Base-by-base conservation (phyloP, 495 filamentous ascomycete species). In the Neurospora sp. region DNA sequence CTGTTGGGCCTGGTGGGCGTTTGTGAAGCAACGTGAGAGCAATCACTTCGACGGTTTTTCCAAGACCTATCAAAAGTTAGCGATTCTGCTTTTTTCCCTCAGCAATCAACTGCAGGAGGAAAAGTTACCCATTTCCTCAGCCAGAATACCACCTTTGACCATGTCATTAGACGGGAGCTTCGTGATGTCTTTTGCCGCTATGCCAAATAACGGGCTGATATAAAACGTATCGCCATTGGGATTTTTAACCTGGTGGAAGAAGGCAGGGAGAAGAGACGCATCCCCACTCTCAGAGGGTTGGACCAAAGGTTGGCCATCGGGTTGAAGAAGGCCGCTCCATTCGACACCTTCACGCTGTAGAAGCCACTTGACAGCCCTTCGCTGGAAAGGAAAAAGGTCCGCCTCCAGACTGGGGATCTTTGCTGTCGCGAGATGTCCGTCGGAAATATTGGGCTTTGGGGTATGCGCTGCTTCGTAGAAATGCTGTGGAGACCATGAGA, bases 21-120 rank as follows among this genome's bases (percentile, higher is more conserved):
- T 72, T 83, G 76, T 97, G 90, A 66, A 91, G 78, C 61, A 87
- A 87, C 1, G 97, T 90, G 22, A 98, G 81, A 3, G 91, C 88
- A 66, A 96, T 92, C 69, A 95, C 86, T 79, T 99, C 96, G 22
- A 98, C 88, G 0, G 96, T 98, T 79, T 99, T 99, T 1, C 96
- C 96, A 5, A 99, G 83, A 0, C 95, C 53, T 66, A 66, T 18
- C 53, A 35, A 37, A 14, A 7, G 53, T 66, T 9, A 66, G 53
- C 14, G 2, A 16, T 66, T 16, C 12, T 31, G 31, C 3, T 18
- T 7, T 66, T 16, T 18, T 3, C 6, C 12, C 27, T 35, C 53
- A 66, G 14, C 14, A 66, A 37, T 35, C 0, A 12, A 59, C 14
- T 18, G 7, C 14, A 31, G 12, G 27, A 16, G 1, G 14, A 18